Base-by-base conservation (phyloP, 2,329 filamentous ascomycete species). In the Didymella segeticola region DNA sequence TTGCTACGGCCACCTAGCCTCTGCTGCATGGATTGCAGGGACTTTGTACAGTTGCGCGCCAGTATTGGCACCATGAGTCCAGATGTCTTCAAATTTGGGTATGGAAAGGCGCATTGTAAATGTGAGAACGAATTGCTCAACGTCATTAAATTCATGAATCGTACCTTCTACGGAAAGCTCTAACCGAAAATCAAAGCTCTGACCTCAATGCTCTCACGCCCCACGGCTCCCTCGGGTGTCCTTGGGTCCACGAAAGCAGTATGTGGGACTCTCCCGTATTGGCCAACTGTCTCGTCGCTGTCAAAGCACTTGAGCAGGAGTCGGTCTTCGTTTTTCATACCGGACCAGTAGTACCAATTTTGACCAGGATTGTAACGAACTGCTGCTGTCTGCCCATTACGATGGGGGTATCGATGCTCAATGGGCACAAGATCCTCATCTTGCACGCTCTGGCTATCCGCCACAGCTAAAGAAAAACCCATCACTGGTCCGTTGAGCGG, bases 161-260 rank as follows among this genome's bases (percentile, higher is more conserved):
- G 8, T 39, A 23, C 15, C 38, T 27, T 42, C n/a, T 26, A 19
- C 19, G 26, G 27, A 19, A 48, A 43, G 26, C 38, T 43, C 22
- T 39, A 53, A 34, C 89, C 89, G 80, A 96, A 96, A 0, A 96
- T 89, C 73, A 96, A 79, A 29, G 90, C 87, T 64, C 93, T 83
- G 14, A 96, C 89, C 75, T 97, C 93, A 70, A 97, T 96, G 71
- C 91, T 96, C 79, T 96, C 90, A 61, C 92, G 82, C 0, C 83
- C 84, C 59, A 86, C 85, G 4, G 89, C 90, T 38, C 87, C 89
- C 15, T 81, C 77, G 2, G 86, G 83, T 1, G 89, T 91, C 55
- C 87, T 79, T 2, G 89, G 88, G 71, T 96, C 89, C 31, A 82
- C 79, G 75, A 96, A 97, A 0, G 75, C 74, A 12, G 74, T 51